Base-by-base conservation (phyloP, 2,329 filamentous ascomycete genomes). In the Fusarium torulosum region DNA sequence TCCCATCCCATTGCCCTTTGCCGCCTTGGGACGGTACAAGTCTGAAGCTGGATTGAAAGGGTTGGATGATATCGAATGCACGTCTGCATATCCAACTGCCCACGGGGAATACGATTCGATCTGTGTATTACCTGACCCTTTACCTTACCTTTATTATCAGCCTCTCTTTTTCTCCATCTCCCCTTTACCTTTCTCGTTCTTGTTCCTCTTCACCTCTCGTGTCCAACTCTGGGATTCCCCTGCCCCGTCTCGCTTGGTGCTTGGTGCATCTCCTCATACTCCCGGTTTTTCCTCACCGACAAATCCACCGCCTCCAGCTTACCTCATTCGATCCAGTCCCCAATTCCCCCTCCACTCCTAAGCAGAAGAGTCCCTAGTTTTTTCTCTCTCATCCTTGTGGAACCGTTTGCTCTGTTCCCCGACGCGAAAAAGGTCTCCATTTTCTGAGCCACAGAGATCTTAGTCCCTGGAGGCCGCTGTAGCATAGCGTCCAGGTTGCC, bases 241-340 rank as follows among this genome's bases (percentile, higher is more conserved):
- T 52, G 47, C 42, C 52, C 35, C 33, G 15, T 37, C 29, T 33
- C 35, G 35, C 35, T 37, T 37, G 35, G 35, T 25, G 25, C 25
- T 25, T 25, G 25, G 25, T 35, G 33, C 17, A 15, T 37, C 35
- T 37, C 35, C 35, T 37, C 41, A 29, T 53, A 35, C 59, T 46
- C 52, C 65, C 63, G 59, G 38, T 20, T 66, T 63, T 63, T 59
- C 53, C 53, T 70, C 66, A 69, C 66, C 66, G 66, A 69, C 66
- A 69, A 67, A 58, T 69, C 66, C 66, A 69, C 66, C 66, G 66
- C 66, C 66, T 70, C 52, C 37, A 50, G 51, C 35, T 65, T 53
- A 33, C 40, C 27, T 46, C 45, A 51, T 52, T 60, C 55, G 53
- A 33, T 37, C 46, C 46, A 45, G 25, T 52, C 42, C 35, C 35